phyloP scores from a whole-genome alignment of 2,329 filamentous ascomycete species.

The Fusarium torreyae region DNA sequence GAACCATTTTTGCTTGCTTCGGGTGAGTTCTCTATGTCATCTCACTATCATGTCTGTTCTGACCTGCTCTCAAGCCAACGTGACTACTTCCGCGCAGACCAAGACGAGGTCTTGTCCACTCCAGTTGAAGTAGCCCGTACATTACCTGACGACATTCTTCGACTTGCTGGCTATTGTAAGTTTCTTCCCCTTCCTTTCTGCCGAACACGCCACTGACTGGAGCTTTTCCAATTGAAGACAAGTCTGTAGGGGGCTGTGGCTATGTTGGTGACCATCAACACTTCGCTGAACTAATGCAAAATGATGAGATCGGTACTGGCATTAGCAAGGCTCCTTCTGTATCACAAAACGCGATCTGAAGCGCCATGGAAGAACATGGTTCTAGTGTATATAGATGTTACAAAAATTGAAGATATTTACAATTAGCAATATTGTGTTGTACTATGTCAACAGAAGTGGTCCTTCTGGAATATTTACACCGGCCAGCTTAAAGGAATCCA shows the following conservation, averaged over 20 bases:
- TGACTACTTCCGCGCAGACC: constrained; percentile 1
- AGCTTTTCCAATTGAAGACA: neutral
- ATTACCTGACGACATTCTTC: neutral
- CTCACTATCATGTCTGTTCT: neutral
- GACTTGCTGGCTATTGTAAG: neutral
- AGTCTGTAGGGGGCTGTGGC: neutral
- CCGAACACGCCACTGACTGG: neutral
- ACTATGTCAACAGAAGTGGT: neutral
- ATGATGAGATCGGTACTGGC: neutral
- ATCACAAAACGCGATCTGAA: neutral
- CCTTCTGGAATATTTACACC: neutral
- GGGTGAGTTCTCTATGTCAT: neutral
- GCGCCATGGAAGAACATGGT: no score
- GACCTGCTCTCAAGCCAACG: neutral
- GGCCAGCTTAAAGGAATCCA: neutral
- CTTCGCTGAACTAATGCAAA: neutral
- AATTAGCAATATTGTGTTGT: neutral
- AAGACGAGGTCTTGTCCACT: constrained; percentile 1
- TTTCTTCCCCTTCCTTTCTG: neutral
- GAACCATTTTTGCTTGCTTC: constrained; percentile 3
- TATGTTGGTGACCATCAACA: constrained; percentile 6
- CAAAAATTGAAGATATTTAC: neutral
- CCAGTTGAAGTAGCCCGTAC: neutral
- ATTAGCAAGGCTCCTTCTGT: neutral
- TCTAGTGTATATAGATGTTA: neutral